Base-by-base conservation (phyloP, 371 early-diverging fungal genomes). In the Batkoa obscura region DNA sequence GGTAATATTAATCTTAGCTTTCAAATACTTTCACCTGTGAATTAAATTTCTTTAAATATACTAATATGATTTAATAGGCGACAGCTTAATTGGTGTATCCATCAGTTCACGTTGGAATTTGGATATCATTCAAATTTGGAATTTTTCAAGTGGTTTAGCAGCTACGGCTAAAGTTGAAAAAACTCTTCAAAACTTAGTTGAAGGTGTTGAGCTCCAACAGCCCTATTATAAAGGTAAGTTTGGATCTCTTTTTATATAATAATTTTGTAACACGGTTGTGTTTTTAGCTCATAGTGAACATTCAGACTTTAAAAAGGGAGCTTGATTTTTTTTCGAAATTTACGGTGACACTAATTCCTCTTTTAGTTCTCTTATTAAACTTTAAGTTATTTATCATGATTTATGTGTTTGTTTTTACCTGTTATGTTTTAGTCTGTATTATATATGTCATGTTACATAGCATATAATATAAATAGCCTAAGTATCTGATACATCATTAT, bases 51-150 rank as follows among this genome's bases (percentile, higher is more conserved):
- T 23, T 23, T 23, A 23, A 23, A 23, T 23, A 23, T 23, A 23
- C 23, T 23, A 23, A 23, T 23, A 23, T 23, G 23, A 23, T 23
- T 23, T 23, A 23, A 23, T 23, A 61, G 73, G 66, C 35, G 79
- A 80, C 55, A 68, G 67, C n/a, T 71, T 80, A 31, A 75, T 72
- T 58, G 81, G 81, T 12, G 62, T 78, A 33, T 72, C 78, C 3
- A 72, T 76, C 5, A 73, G 76, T 1, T 70, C 73, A 15, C 72
- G 81, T 33, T 75, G 72, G 61, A 72, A 72, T 47, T 67, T 67
- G 17, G 75, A 79, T 57, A 72, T 75, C 55, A 72, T 79, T 61
- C 72, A 76, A 55, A 71, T 81, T 37, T 81, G 82, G 82, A 75
- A 72, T 60, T 70, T 66, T 55, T 64, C 72, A 57, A 68, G 67